Evolutionary conservation across 805 yeast species (phyloP), one percentile per base, ranked within the genome.

Genomic region (Yamadazyma insecticola): DNA sequence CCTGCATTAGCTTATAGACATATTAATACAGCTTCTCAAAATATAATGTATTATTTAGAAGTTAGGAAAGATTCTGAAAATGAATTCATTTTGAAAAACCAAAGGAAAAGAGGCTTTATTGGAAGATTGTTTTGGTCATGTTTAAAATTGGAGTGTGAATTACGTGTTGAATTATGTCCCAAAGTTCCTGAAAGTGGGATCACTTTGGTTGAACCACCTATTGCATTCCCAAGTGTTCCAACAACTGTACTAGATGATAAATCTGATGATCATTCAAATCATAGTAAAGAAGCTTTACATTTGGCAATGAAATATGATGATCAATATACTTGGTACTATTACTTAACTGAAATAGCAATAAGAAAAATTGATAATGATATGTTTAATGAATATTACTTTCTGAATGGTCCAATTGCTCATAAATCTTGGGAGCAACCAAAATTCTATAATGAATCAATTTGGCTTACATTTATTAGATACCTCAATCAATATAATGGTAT

Each of bases 321-420:
- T 26, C 42, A 44, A 28, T 53, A 55, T 35, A 47, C 62, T 14
- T 63, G 68, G 70, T 60, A 58, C 40, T 62, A 39, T 28, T 63
- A 54, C 35, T 41, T 62, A 24, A 62, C 67, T 0, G 70, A 63
- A 36, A 49, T 59, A 5, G 70, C 70, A 0, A 57, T 60, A 13
- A 41, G 68, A 17, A 61, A 62, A 41, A 50, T 61, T 13, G 70
- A 62, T 35, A 63, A 63, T 41, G 46, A 39, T 16, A 43, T 63
- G 47, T 57, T 41, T 34, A 59, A 60, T 37, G 67, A 63, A 19
- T 28, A 58, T 7, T 59, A 45, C 34, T n/a, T n/a, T n/a, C 37
- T 53, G 0, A 36, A 35, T 20, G 46, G 40, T 14, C 28, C 38
- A 6, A 23, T 27, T 2, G 20, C 32, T 5, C 27, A 36, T 5